Evolutionary conservation across 352 stramenopile genomes (phyloP).

Genomic region (Pythium aphanidermatum): DNA sequence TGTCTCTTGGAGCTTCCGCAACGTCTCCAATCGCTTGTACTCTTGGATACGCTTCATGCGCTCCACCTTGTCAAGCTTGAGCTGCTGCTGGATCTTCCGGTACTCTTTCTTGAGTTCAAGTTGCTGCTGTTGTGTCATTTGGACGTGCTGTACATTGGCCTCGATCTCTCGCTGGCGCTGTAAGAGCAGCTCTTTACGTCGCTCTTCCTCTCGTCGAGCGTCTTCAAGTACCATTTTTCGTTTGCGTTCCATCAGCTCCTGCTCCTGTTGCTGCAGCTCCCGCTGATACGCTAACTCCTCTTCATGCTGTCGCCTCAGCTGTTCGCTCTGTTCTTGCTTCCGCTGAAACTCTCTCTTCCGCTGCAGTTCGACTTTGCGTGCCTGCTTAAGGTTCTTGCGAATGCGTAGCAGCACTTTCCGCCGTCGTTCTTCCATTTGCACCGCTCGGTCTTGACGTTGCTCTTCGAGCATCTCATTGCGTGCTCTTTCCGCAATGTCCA

Average conservation of each 20-base stretch:
- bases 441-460: conserved; percentile 49
- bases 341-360: conserved; percentile 58
- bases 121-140: conserved; percentile 64
- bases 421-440: conserved; percentile 62
- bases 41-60: conserved; percentile 89
- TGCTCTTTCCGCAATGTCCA: conserved; percentile 55
- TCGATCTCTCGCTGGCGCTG: conserved; percentile 64
- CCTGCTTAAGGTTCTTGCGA: conserved; percentile 61
- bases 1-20: conserved; percentile 81
- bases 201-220: conserved; percentile 59
- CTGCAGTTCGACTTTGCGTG: conserved; percentile 50
- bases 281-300: conserved; percentile 49
- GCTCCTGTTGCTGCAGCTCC: conserved; percentile 52
- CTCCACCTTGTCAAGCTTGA: conserved; percentile 89
- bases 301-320: conserved; percentile 48
- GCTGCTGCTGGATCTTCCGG: conserved; percentile 63
- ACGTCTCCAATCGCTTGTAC: conserved; percentile 87
- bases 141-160: conserved; percentile 55
- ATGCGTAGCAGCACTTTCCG: conserved; percentile 55
- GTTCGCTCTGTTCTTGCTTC: conserved; percentile 55
- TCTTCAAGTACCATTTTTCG: conserved; percentile 66
- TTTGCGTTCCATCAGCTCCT: conserved; percentile 69
- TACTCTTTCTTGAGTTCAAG: conserved; percentile 84
- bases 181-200: conserved; percentile 62
- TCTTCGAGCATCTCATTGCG: conserved; percentile 74